Conservation (phyloP, 805 yeast genomes). For the Alloascoidea africana region DNA sequence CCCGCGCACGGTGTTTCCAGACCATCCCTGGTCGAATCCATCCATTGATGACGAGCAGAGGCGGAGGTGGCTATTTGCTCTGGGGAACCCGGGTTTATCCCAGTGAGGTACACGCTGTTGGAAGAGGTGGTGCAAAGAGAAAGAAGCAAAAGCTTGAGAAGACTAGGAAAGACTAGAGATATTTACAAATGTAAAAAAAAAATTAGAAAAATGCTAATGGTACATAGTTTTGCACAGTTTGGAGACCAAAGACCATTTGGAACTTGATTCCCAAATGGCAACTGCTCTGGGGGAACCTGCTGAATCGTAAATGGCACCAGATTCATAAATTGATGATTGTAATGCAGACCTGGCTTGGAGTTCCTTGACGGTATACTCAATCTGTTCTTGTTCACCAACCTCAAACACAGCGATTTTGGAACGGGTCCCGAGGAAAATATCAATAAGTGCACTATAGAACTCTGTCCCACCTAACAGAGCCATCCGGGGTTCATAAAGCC, state of each 20-base stretch:
- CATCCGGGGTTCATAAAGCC: conserved; percentile 52
- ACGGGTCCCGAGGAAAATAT: conserved; percentile 23
- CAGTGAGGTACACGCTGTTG: conserved; percentile 49
- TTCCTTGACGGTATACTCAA: conserved; percentile 10
- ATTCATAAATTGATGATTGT: neutral
- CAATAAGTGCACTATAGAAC: conserved; percentile 45
- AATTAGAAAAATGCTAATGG: no score
- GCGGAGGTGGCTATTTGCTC: conserved; percentile 82
- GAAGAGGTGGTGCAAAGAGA: conserved; percentile 40
- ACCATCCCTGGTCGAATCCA: conserved; percentile 90
- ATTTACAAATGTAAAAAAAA: no score
- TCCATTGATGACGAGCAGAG: conserved; percentile 86
- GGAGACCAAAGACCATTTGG: conserved; percentile 7
- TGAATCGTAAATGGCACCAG: neutral
- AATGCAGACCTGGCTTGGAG: no score
- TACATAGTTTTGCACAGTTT: neutral
- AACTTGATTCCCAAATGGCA: conserved; percentile 35
- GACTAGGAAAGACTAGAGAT: conserved; percentile 9
- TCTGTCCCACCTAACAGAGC: conserved; percentile 74
- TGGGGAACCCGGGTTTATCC: conserved; percentile 74
- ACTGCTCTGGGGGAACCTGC: conserved; percentile 36
- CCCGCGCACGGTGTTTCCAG: conserved; percentile 77
- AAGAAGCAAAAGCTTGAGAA: conserved; percentile 13
- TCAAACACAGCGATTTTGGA: conserved; percentile 62
- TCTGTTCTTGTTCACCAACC: conserved; percentile 51